phyloP scores from a whole-genome alignment of 257 asterid genomes.

The Avicennia marina region DNA sequence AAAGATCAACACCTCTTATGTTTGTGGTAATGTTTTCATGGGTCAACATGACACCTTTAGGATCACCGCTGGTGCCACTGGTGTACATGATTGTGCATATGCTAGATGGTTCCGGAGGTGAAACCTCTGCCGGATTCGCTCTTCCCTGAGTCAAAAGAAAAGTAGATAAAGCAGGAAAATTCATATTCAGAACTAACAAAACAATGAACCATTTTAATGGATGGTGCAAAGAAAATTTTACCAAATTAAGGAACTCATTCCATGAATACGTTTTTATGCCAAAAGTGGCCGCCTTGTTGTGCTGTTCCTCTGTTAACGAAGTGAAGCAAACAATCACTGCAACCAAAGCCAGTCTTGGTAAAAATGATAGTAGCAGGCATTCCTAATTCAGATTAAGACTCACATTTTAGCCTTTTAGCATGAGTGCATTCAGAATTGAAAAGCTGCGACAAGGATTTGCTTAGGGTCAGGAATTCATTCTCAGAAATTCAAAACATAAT shows the following conservation, averaged over 20 bases:
- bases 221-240: constrained; percentile 17
- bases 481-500: neutral
- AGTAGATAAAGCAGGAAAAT: too few relatives aligned
- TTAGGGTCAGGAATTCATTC: constrained; percentile 2
- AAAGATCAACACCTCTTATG: constrained; percentile 70
- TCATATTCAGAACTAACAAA: neutral
- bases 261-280: constrained; percentile 64
- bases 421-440: constrained; percentile 69
- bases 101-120: constrained; percentile 60
- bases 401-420: constrained; percentile 70
- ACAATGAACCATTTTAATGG: too few relatives aligned
- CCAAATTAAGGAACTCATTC: constrained; percentile 70
- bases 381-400: constrained; percentile 18
- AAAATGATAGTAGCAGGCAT: constrained; percentile 1
- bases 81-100: constrained; percentile 93
- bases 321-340: constrained; percentile 83
- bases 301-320: constrained; percentile 53
- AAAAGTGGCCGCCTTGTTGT: constrained; percentile 38
- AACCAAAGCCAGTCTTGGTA: constrained; percentile 21
- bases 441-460: constrained; percentile 44
- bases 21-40: constrained; percentile 67
- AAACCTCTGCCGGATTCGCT: constrained; percentile 40
- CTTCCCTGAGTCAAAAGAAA: constrained; percentile 53
- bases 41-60: constrained; percentile 91
- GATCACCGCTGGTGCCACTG: constrained; percentile 95